These are phyloP conservation scores for Scleroderma citrinum DNA, from an alignment of 768 basidiomycete genomes.

Conservation along the genomic window DNA sequence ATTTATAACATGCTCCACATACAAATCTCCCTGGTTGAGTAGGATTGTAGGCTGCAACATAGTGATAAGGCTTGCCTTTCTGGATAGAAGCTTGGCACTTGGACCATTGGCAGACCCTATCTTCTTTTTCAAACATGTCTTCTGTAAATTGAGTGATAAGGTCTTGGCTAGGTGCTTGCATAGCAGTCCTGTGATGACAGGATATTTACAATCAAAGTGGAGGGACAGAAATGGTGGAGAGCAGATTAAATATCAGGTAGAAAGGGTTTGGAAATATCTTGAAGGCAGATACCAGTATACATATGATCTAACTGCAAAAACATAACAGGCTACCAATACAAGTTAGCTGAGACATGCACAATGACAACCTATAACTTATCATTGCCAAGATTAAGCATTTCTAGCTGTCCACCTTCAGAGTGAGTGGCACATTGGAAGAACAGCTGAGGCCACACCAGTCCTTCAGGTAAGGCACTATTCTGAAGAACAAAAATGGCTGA, in stretches of 20 bases:
- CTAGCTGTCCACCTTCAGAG: too few species aligned
- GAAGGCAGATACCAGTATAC: too few species aligned
- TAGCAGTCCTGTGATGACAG: background rate
- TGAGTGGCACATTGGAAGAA: too few species aligned
- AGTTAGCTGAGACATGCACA: too few species aligned
- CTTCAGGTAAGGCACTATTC: too few species aligned
- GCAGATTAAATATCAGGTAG: background rate
- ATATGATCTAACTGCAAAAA: too few species aligned
- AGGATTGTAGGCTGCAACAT: background rate
- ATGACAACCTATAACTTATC: too few species aligned
- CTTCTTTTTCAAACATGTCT: conserved; percentile 2
- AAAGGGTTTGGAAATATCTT: too few species aligned
- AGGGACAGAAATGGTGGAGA: background rate
- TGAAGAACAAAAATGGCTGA: too few species aligned
- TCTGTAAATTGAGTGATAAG: conserved; percentile 5
- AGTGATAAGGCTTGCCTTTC: conserved; percentile 4
- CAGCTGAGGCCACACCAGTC: too few species aligned
- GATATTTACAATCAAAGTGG: background rate
- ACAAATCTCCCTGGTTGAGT: background rate
- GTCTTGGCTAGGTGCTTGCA: background rate
- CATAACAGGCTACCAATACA: too few species aligned
- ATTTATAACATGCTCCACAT: conserved; percentile 1
- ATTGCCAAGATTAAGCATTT: too few species aligned
- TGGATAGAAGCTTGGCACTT: background rate
- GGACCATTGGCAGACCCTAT: background rate